Evolutionary conservation across 2,329 filamentous ascomycete species (phyloP).

Genomic region (Bipolaris oryzae): DNA sequence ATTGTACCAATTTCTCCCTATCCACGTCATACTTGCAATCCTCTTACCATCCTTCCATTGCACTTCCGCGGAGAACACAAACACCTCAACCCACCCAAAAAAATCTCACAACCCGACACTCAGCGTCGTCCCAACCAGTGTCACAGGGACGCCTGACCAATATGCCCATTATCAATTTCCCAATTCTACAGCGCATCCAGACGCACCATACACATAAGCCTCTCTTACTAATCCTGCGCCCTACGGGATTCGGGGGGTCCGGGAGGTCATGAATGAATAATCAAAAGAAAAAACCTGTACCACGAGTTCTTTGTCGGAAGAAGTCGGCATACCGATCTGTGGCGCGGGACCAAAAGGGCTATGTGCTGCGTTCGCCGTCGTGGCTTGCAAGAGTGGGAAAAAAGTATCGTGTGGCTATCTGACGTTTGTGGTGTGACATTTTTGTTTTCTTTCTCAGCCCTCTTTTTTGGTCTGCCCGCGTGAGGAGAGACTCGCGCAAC

Average conservation of each 20-base stretch:
- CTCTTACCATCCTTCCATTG: background rate
- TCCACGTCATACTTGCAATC: background rate
- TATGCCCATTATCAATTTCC: background rate
- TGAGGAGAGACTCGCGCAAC: background rate
- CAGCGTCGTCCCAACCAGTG: background rate
- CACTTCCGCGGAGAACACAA: background rate
- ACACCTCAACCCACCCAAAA: background rate
- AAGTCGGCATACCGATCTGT: background rate
- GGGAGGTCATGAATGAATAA: too few species aligned
- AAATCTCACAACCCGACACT: too few species aligned
- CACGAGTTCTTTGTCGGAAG: too few species aligned
- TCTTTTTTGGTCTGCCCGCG: background rate
- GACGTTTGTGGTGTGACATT: background rate
- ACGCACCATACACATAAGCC: background rate
- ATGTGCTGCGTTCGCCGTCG: background rate
- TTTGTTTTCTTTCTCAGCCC: background rate
- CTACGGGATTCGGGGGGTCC: too few species aligned
- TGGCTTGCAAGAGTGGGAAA: background rate
- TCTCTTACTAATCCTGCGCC: background rate
- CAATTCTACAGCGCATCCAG: background rate
- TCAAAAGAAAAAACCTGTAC: too few species aligned
- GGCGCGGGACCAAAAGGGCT: too few species aligned
- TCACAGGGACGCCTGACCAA: background rate
- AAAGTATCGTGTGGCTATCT: background rate
- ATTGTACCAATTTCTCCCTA: too few species aligned